Evolutionary conservation across 1,284 basidiomycete genomes (phyloP).

Genomic region (Mycena citricolor): DNA sequence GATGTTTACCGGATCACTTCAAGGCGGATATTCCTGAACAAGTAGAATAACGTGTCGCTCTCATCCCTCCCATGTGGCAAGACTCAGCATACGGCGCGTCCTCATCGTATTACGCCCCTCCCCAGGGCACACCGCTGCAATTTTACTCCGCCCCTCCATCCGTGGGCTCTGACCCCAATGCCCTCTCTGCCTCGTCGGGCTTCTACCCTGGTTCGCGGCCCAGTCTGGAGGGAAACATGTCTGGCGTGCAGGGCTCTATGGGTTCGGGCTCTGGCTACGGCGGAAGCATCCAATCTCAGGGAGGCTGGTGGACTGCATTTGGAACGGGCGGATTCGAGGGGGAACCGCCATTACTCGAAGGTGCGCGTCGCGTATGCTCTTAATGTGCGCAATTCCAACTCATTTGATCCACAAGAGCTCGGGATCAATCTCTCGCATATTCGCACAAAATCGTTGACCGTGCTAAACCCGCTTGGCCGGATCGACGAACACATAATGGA

Average conservation of each 20-base stretch:
- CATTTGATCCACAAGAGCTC: constrained; percentile 63
- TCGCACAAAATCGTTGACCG: constrained; percentile 89
- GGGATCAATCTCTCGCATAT: constrained; percentile 98
- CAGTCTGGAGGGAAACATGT: constrained; percentile 68
- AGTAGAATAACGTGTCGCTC: not conserved
- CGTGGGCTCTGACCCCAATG: constrained; percentile 24
- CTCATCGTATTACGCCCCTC: constrained; percentile 59
- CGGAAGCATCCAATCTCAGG: constrained; percentile 66
- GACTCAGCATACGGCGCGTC: constrained; percentile 53
- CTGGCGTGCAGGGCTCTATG: constrained; percentile 55
- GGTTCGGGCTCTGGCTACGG: constrained; percentile 52
- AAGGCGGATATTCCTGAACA: too few relatives aligned
- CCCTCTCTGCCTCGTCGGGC: too few relatives aligned
- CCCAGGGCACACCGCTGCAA: constrained; percentile 64
- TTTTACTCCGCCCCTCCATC: constrained; percentile 52
- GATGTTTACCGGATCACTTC: too few relatives aligned
- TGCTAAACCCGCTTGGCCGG: constrained; percentile 87
- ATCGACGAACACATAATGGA: constrained; percentile 98
- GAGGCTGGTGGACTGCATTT: constrained; percentile 93
- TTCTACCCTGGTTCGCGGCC: constrained; percentile 71
- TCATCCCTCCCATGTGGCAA: constrained; percentile 61
- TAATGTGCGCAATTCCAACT: constrained; percentile 7
- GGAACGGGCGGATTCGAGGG: constrained; percentile 95
- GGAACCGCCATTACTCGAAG: constrained; percentile 90
- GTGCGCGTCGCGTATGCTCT: constrained; percentile 41